Conservation (phyloP, 306 rosid genomes). For the Cicer judaicum region DNA sequence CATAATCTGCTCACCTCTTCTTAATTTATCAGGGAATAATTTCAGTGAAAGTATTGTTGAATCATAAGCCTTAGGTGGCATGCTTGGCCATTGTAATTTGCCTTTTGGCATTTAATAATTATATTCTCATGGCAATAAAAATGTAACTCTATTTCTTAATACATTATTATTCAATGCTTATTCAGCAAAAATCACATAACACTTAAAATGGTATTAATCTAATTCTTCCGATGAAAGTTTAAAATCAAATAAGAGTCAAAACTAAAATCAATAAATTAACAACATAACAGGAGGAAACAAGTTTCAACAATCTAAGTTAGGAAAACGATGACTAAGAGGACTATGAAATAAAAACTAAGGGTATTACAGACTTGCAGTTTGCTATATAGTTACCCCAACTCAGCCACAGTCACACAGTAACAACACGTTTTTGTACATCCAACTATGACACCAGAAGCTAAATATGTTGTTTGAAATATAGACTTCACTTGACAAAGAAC, state of each 20-base stretch:
- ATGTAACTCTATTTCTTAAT: neutral
- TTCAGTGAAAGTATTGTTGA: neutral
- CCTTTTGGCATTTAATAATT: neutral
- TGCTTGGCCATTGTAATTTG: neutral
- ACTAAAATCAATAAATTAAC: constrained; percentile 19
- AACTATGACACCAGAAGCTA: constrained; percentile 11
- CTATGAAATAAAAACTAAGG: neutral
- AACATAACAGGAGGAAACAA: neutral
- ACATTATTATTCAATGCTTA: neutral
- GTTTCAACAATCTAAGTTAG: constrained; percentile 5
- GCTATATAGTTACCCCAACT: neutral
- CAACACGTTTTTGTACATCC: constrained; percentile 10
- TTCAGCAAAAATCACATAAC: neutral
- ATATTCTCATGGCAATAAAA: constrained; percentile 6
- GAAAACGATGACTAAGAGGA: constrained; percentile 1
- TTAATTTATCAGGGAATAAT: neutral
- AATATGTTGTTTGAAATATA: constrained; percentile 5
- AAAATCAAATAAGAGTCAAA: neutral
- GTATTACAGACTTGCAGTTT: neutral
- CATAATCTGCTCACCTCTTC: neutral
- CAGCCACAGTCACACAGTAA: neutral
- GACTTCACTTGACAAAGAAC: constrained; percentile 1
- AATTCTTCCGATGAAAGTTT: neutral
- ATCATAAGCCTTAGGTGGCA: neutral
- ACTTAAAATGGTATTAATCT: neutral